phyloP scores from a whole-genome alignment of 1,284 basidiomycete species.

The Ustilago nuda region DNA sequence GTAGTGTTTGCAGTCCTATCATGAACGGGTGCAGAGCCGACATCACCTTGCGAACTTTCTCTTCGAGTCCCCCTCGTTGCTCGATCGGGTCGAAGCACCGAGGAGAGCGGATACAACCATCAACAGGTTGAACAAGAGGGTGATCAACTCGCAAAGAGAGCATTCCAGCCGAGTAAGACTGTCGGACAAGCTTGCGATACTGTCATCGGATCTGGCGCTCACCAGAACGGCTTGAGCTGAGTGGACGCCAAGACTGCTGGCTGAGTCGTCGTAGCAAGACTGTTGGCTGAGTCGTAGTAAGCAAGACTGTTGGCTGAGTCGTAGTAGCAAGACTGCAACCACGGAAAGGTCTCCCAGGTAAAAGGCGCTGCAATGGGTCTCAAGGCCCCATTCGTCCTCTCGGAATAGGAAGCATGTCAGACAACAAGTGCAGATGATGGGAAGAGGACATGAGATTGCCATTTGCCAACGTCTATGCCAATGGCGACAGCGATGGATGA shows the following conservation, averaged over 20 bases:
- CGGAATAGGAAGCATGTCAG: too few relatives aligned
- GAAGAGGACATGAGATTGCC: background rate
- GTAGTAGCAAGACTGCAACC: background rate
- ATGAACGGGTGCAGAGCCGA: constrained; percentile 19
- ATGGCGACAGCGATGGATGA: background rate
- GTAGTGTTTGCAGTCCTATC: background rate
- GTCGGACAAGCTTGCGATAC: constrained; percentile 1
- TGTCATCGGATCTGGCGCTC: background rate
- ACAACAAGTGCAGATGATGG: background rate
- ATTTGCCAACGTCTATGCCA: constrained; percentile 4
- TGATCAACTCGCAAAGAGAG: constrained; percentile 68
- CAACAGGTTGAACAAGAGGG: constrained; percentile 73
- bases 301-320: constrained; percentile 11
- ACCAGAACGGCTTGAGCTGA: background rate
- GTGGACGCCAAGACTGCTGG: constrained; percentile 5
- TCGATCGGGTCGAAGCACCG: constrained; percentile 72
- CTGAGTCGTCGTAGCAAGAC: constrained; percentile 10
- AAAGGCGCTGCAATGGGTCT: too few relatives aligned
- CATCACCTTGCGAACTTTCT: constrained; percentile 7
- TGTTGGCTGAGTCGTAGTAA: constrained; percentile 12
- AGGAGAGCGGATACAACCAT: constrained; percentile 73
- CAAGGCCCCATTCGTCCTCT: too few relatives aligned
- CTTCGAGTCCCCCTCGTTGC: constrained; percentile 11
- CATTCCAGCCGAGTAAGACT: constrained; percentile 2
- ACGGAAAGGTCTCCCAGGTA: too few relatives aligned